Conservation (phyloP, 73 alveolate genomes). For the Blepharisma japonicum region DNA sequence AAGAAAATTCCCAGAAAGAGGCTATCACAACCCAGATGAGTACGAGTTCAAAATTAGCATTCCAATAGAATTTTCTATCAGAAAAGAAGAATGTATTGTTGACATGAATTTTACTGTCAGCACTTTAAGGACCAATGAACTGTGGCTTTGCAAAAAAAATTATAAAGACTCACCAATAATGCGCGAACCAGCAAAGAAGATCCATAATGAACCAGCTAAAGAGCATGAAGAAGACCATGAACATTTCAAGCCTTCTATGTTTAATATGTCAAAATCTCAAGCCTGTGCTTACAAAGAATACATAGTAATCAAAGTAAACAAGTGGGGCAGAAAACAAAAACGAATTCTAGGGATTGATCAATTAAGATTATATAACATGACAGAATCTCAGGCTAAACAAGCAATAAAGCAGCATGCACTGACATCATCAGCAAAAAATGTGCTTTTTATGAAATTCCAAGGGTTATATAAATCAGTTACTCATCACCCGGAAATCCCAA, state of each 20-base stretch:
- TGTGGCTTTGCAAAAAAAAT: neutral
- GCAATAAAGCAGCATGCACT: neutral
- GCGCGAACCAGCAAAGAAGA: neutral
- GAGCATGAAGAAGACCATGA: too few relatives aligned
- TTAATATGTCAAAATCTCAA: constrained; percentile 11
- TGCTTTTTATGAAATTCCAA: neutral
- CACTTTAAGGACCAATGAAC: neutral
- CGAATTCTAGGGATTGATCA: constrained; percentile 29
- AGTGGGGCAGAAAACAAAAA: constrained; percentile 29
- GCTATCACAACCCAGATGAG: neutral
- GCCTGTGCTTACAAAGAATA: constrained; percentile 31
- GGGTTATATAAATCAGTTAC: neutral
- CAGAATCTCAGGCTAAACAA: constrained; percentile 14
- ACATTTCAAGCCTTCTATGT: too few relatives aligned
- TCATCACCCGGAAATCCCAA: constrained; percentile 28
- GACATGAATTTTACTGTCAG: neutral
- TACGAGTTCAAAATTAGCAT: neutral
- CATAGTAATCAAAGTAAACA: constrained; percentile 9
- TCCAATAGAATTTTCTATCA: neutral
- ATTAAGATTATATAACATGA: constrained; percentile 14
- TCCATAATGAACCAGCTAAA: too few relatives aligned
- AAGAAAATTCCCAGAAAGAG: neutral
- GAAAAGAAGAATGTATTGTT: constrained; percentile 19
- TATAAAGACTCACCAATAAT: neutral
- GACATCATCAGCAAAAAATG: neutral